Conservation (phyloP, 208 protist species). For the Trypanosoma lewisi region DNA sequence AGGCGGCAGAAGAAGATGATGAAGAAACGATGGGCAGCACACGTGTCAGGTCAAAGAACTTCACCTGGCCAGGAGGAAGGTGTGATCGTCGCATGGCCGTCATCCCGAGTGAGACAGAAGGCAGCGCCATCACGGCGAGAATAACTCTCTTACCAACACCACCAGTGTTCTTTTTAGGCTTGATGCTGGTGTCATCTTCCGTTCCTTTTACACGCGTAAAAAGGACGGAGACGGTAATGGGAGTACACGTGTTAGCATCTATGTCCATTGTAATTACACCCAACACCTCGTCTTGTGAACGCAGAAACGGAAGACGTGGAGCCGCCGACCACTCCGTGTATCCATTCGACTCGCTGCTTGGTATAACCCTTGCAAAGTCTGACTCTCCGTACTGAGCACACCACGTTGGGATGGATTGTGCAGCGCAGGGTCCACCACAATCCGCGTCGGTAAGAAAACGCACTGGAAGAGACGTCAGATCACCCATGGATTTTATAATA, state of each 20-base stretch:
- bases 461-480: slow-evolving; percentile 12
- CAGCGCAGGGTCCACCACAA: slow-evolving; percentile 2
- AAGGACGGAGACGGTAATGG: slow-evolving; percentile 34
- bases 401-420: slow-evolving; percentile 23
- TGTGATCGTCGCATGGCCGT: slow-evolving; percentile 19
- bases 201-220: no score
- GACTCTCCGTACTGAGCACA: slow-evolving; percentile 25
- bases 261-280: slow-evolving; percentile 16
- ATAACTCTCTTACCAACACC: slow-evolving; percentile 7
- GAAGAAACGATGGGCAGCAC: neutral
- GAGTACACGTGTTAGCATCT: neutral
- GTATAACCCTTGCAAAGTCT: slow-evolving; percentile 21
- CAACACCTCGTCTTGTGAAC: slow-evolving; percentile 46
- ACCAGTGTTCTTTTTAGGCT: neutral
- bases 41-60: slow-evolving; percentile 49
- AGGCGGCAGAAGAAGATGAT: neutral
- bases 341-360: slow-evolving; percentile 17
- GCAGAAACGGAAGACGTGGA: slow-evolving; percentile 51
- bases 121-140: slow-evolving; percentile 43
- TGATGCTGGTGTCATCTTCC: neutral
- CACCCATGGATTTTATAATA: neutral
- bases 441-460: slow-evolving; percentile 10
- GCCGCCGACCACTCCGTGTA: slow-evolving; percentile 66
- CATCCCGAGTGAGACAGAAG: slow-evolving; percentile 25
- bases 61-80: slow-evolving; percentile 50